phyloP scores from a whole-genome alignment of 768 basidiomycete genomes.

The Xerocomellus dryophilus region DNA sequence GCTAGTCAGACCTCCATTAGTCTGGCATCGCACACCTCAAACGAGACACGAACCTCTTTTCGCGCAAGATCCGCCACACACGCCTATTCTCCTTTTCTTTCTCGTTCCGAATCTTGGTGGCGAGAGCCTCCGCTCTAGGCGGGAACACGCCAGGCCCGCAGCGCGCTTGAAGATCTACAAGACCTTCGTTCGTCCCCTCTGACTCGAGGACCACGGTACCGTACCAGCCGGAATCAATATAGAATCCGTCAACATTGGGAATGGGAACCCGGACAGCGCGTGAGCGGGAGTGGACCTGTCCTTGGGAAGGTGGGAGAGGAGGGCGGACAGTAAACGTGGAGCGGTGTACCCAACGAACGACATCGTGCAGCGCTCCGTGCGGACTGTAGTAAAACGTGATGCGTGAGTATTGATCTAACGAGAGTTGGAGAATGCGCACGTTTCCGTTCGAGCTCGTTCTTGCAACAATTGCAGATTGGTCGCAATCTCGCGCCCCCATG shows the following conservation, averaged over 20 bases:
- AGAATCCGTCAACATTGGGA: conserved; percentile 51
- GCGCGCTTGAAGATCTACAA: conserved; percentile 71
- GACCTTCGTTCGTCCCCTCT: conserved; percentile 83
- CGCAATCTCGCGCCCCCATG: conserved; percentile 79
- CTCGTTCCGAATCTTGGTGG: conserved; percentile 34
- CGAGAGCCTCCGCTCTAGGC: conserved; percentile 44
- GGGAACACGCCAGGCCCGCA: conserved; percentile 70
- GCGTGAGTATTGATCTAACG: conserved; percentile 1
- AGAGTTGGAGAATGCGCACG: conserved; percentile 48
- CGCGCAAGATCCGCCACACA: conserved; percentile 72
- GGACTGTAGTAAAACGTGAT: conserved; percentile 44
- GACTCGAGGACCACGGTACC: conserved; percentile 82
- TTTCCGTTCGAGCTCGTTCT: conserved; percentile 74
- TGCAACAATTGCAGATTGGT: conserved; percentile 72
- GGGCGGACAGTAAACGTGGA: conserved; percentile 71
- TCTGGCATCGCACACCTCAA: neutral
- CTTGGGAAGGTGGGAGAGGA: conserved; percentile 33
- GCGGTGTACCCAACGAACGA: conserved; percentile 83
- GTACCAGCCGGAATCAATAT: conserved; percentile 78
- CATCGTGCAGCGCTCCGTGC: conserved; percentile 74
- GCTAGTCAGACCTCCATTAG: conserved; percentile 10
- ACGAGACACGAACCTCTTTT: conserved; percentile 57
- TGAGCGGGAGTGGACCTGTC: conserved; percentile 28
- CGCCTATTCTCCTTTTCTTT: conserved; percentile 45
- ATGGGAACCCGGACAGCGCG: conserved; percentile 42